Base-by-base conservation (phyloP, 306 rosid genomes). In the Castanea crenata region DNA sequence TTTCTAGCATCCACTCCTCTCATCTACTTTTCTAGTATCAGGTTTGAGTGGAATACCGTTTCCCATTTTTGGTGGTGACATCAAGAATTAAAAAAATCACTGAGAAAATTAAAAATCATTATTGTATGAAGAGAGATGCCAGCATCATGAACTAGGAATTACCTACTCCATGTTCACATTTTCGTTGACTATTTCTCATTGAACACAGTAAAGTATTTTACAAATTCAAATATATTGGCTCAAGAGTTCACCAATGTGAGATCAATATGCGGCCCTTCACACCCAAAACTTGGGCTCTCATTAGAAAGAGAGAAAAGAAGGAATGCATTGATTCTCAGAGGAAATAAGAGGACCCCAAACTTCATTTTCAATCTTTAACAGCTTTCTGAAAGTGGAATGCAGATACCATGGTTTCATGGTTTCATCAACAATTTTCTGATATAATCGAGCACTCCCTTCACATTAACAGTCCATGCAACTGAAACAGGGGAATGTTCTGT, bases 401-500 rank as follows among this genome's bases (percentile, higher is more conserved):
- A 74, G 1, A 32, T 57, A 73, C 77, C 51, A 55, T 55, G 69
- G 58, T 74, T 74, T 93, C 96, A 93, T 19, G 92, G 89, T 80
- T 86, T 86, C 94, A 85, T 86, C 85, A 93, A 19, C 64, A 77
- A 61, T 68, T 83, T 88, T 84, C 71, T 91, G 55, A 93, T 44
- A 41, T 87, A 91, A 19, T 80, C 54, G 23, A 89, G 78, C 69
- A 91, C 89, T 79, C 78, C 98, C 59, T 91, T 89, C 11, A 91
- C 90, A 62, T 95, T 74, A 81, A 90, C 98, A 27, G 97, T 92
- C 97, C 98, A 95, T 49, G 97, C 96, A 71, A 95, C 96, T 32
- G 97, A 91, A 73, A 91, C 83, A 2, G 98, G 98, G 29, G 98
- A 90, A 82, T 83, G 86, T 74, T 86, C 96, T 4, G 96, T 77